Evolutionary conservation across 1,139 yeast genomes (phyloP), one percentile per base, ranked within the genome.

Genomic region (Yamadazyma taylorii): DNA sequence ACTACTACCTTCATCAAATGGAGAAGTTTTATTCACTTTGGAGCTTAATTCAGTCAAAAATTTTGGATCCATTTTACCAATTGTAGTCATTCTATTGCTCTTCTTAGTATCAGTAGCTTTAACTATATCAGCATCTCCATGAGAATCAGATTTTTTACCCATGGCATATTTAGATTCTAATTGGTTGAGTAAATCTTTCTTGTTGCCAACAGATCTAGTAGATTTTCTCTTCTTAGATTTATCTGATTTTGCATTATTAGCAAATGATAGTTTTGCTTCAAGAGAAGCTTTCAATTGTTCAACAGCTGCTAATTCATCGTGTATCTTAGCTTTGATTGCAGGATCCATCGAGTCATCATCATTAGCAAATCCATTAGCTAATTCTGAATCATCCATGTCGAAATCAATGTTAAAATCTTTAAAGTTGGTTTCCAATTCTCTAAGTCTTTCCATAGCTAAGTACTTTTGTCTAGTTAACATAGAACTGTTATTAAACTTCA

Each of bases 401-500:
- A 81, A 81, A 48, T 76, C 79, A 38, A 81, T 70, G 43, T 80
- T 79, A 52, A 83, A 73, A 43, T 77, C 79, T 40, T 78, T 69
- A 59, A 82, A 80, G 40, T 76, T 72, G 22, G 66, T 64, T 50
- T 83, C 87, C 38, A 85, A 63, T 47, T 80, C 85, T 27, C 75
- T 69, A 41, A 85, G 66, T 48, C 92, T 69, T 39, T 81, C 85
- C 69, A 82, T 67, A 0, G 92, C 92, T 55, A 78, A 68, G 34
- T 64, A 56, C 51, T 77, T 83, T 51, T 80, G 83, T 44, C 76
- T 74, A 33, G 69, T 66, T 56, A 79, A 71, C 57, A 78, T 58
- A 34, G 85, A 80, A 45, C 74, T 74, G 43, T 80, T 75, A 56
- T 81, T 83, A 50, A 72, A 78, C 53, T 84, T 85, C 62, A 85